phyloP scores from a whole-genome alignment of 2,329 filamentous ascomycete species.

The Monosporascus sp. region DNA sequence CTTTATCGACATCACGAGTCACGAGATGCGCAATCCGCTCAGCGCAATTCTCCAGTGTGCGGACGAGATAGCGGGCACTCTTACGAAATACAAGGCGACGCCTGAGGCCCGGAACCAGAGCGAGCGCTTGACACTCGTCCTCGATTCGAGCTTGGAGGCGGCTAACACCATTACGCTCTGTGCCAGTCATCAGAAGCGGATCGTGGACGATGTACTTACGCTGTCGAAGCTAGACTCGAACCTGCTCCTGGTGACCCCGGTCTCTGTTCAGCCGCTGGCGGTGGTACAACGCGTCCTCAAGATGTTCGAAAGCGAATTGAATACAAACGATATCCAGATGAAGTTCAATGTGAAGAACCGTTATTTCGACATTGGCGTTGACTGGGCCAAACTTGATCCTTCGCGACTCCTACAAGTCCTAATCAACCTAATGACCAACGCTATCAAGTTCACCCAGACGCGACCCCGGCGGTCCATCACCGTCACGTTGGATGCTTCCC shows the following conservation, averaged over 20 bases:
- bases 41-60: constrained; percentile 71
- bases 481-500: constrained; percentile 61
- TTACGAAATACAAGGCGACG: constrained; percentile 37
- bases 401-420: constrained; percentile 69
- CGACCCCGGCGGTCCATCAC: constrained; percentile 55
- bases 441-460: constrained; percentile 60
- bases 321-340: constrained; percentile 66
- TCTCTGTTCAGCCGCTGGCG: constrained; percentile 62
- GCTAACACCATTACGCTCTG: constrained; percentile 79
- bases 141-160: constrained; percentile 61
- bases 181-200: constrained; percentile 71
- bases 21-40: constrained; percentile 73
- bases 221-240: constrained; percentile 67
- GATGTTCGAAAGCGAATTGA: constrained; percentile 74
- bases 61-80: constrained; percentile 59
- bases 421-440: constrained; percentile 69
- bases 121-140: constrained; percentile 33
- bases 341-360: constrained; percentile 64
- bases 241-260: constrained; percentile 63
- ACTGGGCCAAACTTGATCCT: constrained; percentile 72
- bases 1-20: constrained; percentile 69
- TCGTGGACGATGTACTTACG: constrained; percentile 63
- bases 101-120: constrained; percentile 37
- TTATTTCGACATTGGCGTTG: constrained; percentile 58
- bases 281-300: constrained; percentile 66